phyloP scores from a whole-genome alignment of 1,284 basidiomycete genomes.

The Marasmius sp. region DNA sequence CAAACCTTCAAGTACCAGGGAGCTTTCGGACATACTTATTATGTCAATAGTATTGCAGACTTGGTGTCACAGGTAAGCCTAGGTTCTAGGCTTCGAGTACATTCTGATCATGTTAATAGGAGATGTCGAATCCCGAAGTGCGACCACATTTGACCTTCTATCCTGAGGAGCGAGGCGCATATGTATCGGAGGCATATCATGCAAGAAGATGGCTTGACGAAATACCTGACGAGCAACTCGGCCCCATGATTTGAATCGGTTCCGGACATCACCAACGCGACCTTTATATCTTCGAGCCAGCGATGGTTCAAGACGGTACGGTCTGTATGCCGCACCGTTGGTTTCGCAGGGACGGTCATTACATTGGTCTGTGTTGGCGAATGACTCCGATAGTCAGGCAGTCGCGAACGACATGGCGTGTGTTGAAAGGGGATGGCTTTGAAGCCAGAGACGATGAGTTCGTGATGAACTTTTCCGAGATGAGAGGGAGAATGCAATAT shows the following conservation, averaged over 20 bases:
- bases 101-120: conserved; percentile 22
- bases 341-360: neutral
- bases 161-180: conserved; percentile 5
- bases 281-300: conserved; percentile 2
- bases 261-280: neutral
- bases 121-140: conserved; percentile 24
- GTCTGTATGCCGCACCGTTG: neutral
- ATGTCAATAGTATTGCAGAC: conserved; percentile 27
- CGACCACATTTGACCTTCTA: conserved; percentile 12
- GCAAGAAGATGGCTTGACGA: conserved; percentile 11
- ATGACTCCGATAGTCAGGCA: neutral
- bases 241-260: conserved; percentile 9
- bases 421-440: neutral
- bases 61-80: conserved; percentile 32
- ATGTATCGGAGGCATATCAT: conserved; percentile 10
- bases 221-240: neutral
- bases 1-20: conserved; percentile 29
- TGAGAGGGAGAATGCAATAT: neutral
- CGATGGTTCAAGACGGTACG: neutral
- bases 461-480: neutral
- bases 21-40: conserved; percentile 32
- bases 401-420: conserved; percentile 7
- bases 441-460: neutral
- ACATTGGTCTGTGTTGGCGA: neutral
- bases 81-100: too few species aligned